Base-by-base conservation (phyloP, 768 basidiomycete genomes). In the Hebeloma cylindrosporum region DNA sequence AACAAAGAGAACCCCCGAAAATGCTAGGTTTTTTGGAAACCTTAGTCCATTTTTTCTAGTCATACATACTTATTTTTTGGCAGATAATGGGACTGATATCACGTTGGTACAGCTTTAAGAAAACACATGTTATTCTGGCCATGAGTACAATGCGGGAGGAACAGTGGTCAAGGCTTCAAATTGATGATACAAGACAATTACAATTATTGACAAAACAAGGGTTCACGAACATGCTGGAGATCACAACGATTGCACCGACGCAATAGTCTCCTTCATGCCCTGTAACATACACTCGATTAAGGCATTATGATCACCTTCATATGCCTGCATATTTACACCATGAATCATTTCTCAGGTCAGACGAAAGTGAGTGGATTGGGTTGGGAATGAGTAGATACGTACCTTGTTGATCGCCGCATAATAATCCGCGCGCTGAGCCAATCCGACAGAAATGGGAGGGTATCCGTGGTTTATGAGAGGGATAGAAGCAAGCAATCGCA, bases 401-500 rank as follows among this genome's bases (percentile, higher is more conserved):
- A 61, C 62, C 50, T 54, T 47, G 31, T 40, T 50, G 5, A 64
- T 53, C 18, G 55, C 59, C 5, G 42, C 44, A 35, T 63, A 61
- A 40, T 67, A 67, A 22, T 42, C 57, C n/a, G 38, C 32, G 5
- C 59, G 58, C 30, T 57, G 52, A 18, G 50, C 29, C 2, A 59
- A 31, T 8, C 53, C 40, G 29, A 66, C 53, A 14, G 54, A 63
- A 20, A 63, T 61, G 0, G 63, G 62, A 8, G 62, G 65, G 40
- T 59, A 65, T 7, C 62, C 61, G 38, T 59, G 49, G 47, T 45
- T 47, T 7, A 62, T 37, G 21, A 67, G 57, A 30, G 65, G 65
- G 22, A 67, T 53, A 25, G 65, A 67, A 3, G 63, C 61, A 26
- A 65, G 33, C 31, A 67, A 45, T 22, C 64, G 57, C 16, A 54